Percentiles rank a stretch among this genome's conserved stretches.
Evolutionary conservation across 2,329 filamentous ascomycete species (phyloP).

Genomic region (Aspergillus proliferans): DNA sequence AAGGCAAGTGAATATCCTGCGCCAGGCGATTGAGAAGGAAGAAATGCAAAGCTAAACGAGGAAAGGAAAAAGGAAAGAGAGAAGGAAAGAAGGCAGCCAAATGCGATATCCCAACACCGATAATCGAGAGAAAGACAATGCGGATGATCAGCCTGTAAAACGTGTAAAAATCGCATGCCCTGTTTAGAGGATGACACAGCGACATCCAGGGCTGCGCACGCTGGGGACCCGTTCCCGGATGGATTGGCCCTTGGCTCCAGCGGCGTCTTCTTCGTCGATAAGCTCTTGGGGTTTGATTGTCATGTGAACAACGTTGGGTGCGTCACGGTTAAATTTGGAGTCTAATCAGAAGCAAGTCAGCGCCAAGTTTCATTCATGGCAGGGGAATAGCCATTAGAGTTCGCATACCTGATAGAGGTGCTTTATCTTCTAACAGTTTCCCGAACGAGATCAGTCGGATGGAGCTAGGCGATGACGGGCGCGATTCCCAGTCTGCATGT

Average conservation of each 20-base stretch:
- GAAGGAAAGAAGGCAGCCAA: background rate
- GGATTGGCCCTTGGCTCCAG: slow-evolving; percentile 53
- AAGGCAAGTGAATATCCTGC: slow-evolving; percentile 1
- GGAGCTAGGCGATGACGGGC: slow-evolving; percentile 77
- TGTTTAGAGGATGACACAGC: slow-evolving; percentile 56
- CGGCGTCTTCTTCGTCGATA: slow-evolving; percentile 72
- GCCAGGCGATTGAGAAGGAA: background rate
- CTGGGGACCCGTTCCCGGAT: slow-evolving; percentile 48
- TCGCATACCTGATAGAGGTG: slow-evolving; percentile 68
- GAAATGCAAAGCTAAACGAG: background rate
- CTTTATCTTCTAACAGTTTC: slow-evolving; percentile 83
- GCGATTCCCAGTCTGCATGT: slow-evolving; percentile 68
- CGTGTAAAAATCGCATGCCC: background rate
- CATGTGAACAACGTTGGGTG: slow-evolving; percentile 89
- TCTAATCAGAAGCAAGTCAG: slow-evolving; percentile 46
- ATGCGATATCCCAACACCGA: background rate
- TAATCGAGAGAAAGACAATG: background rate
- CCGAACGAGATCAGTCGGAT: slow-evolving; percentile 92
- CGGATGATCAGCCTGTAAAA: background rate
- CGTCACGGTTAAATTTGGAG: slow-evolving; percentile 67
- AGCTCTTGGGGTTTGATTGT: slow-evolving; percentile 80
- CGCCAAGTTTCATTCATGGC: background rate
- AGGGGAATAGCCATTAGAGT: slow-evolving; percentile 1
- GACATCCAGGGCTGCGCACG: slow-evolving; percentile 55
- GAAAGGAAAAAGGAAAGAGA: background rate